Percentiles rank a stretch among this genome's conserved stretches.
These are phyloP conservation scores for Juglanconis oblonga DNA, from an alignment of 2,329 filamentous ascomycete genomes.

Conservation along the genomic window DNA sequence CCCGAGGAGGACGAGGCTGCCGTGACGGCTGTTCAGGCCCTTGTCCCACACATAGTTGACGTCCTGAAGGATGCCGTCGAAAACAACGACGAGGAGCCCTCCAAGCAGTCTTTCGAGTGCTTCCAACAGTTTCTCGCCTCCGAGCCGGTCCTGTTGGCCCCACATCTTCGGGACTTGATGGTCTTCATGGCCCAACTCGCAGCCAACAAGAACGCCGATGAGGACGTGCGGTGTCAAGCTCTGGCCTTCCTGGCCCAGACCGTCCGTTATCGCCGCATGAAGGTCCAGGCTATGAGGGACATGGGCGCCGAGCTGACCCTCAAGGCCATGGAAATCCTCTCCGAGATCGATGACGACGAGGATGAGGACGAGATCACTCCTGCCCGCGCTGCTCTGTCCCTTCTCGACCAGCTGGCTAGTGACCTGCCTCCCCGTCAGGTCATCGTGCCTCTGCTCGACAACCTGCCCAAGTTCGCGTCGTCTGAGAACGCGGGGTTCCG, in stretches of 20 bases:
- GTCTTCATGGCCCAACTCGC: constrained; percentile 91
- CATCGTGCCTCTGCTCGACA: constrained; percentile 84
- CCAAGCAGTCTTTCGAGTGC: constrained; percentile 89
- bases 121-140: constrained; percentile 94
- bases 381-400: constrained; percentile 76
- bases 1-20: constrained; percentile 77
- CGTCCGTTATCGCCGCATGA: constrained; percentile 89
- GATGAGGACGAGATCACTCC: constrained; percentile 86
- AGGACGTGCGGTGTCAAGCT: constrained; percentile 85
- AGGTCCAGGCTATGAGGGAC: constrained; percentile 83
- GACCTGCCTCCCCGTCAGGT: constrained; percentile 91
- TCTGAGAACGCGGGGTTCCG: constrained; percentile 74
- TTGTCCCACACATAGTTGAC: constrained; percentile 83
- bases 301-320: constrained; percentile 84
- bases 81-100: constrained; percentile 78
- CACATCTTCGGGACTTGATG: constrained; percentile 85
- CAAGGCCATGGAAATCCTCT: constrained; percentile 84
- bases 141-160: constrained; percentile 77
- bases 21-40: constrained; percentile 71
- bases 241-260: constrained; percentile 92
- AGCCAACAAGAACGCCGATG: constrained; percentile 71
- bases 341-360: constrained; percentile 77
- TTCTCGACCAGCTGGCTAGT: constrained; percentile 85
- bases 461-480: constrained; percentile 77
- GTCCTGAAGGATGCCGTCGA: constrained; percentile 84